These are phyloP conservation scores for Lanmaoa pseudosensibilis DNA, from an alignment of 768 basidiomycete species.

Conservation along the genomic window DNA sequence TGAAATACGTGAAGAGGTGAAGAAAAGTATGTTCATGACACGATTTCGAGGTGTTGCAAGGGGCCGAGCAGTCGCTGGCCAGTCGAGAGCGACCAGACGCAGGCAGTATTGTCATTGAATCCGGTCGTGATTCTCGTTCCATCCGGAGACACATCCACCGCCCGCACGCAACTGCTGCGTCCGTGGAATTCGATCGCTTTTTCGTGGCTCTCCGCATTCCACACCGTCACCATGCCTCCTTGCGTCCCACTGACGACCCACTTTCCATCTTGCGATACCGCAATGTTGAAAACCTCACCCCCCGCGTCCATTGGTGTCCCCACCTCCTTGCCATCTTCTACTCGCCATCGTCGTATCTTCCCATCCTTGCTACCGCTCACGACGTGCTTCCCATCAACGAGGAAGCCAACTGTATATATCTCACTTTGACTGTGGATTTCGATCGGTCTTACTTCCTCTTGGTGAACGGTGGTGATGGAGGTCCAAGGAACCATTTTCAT, in stretches of 20 bases:
- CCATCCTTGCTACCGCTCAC: neutral
- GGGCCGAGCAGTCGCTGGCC: neutral
- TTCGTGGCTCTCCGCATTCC: no score
- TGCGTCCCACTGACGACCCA: no score
- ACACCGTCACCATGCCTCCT: no score
- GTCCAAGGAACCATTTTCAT: neutral
- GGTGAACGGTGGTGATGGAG: no score
- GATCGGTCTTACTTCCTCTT: neutral
- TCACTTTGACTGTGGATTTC: neutral
- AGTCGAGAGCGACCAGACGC: neutral
- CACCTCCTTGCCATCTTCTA: neutral
- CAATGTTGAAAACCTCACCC: neutral
- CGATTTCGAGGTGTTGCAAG: neutral
- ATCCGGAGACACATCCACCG: constrained; percentile 7
- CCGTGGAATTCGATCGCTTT: no score
- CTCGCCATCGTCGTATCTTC: neutral
- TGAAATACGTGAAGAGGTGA: no score
- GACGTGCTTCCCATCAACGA: neutral
- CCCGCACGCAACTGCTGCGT: no score
- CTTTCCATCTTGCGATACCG: no score
- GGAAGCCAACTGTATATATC: neutral
- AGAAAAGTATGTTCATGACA: no score
- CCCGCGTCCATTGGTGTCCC: neutral
- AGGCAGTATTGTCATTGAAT: neutral
- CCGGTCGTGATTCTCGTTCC: neutral